A percentile compares a stretch with the other conserved stretches of the same genome.
phyloP scores from a whole-genome alignment of 352 stramenopile genomes.

The Peronosclerospora sorghi region DNA sequence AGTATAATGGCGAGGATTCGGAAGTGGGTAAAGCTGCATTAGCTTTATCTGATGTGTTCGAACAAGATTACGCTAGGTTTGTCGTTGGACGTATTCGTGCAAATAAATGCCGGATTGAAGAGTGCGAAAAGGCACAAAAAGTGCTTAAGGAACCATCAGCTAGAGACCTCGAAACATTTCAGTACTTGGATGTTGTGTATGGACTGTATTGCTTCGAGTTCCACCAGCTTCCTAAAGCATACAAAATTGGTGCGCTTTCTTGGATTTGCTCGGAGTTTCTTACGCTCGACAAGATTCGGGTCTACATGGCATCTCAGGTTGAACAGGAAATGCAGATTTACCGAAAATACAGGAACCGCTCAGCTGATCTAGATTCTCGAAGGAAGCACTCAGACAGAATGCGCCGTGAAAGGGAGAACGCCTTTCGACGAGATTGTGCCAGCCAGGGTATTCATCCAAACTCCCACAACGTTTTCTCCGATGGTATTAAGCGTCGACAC shows the following conservation, averaged over 20 bases:
- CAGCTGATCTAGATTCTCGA: constrained; percentile 39
- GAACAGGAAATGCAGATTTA: constrained; percentile 48
- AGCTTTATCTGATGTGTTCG: constrained; percentile 69
- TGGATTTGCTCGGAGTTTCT: constrained; percentile 64
- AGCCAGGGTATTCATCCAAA: constrained; percentile 55
- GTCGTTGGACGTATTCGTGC: constrained; percentile 45
- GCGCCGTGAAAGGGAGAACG: constrained; percentile 43
- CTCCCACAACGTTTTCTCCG: constrained; percentile 51
- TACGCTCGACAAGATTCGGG: constrained; percentile 40
- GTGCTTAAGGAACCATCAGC: constrained; percentile 13
- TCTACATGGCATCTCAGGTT: constrained; percentile 43
- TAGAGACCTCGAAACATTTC: constrained; percentile 20
- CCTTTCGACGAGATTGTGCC: constrained; percentile 47
- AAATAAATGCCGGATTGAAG: constrained; percentile 48
- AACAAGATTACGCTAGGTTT: constrained; percentile 73
- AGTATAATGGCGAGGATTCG: constrained; percentile 74
- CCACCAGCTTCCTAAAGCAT: constrained; percentile 45
- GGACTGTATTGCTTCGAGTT: constrained; percentile 64
- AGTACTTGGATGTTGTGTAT: constrained; percentile 53
- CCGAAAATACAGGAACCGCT: constrained; percentile 37
- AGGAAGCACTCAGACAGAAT: constrained; percentile 39
- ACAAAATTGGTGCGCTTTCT: constrained; percentile 51
- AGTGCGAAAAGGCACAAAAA: constrained; percentile 30
- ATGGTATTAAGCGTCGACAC: constrained; percentile 48
- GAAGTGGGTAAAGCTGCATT: constrained; percentile 55